Base-by-base conservation (phyloP, 257 asterid genomes). In the Solanum sitiens region DNA sequence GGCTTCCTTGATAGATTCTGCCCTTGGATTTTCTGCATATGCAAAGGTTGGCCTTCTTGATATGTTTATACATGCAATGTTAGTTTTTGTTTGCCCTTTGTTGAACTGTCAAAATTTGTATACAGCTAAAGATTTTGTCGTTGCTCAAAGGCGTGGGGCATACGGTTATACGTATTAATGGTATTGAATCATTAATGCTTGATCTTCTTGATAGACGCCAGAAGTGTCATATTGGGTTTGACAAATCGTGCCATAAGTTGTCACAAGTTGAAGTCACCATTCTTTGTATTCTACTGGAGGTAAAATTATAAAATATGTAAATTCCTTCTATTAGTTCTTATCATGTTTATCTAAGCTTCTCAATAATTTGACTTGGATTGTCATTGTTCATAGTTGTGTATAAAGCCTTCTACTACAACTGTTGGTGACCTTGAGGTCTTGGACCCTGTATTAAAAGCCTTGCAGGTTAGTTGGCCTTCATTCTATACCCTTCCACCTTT, bases 271-370 rank as follows among this genome's bases (percentile, higher is more conserved):
- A 97, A 90, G 92, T 95, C 86, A 90, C 90, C 87, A 90, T 92
- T 84, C 89, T 95, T 86, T 95, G 98, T 91, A 93, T 95, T 87
- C 89, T 97, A 67, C 90, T 97, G 86, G 98, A 97, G 96, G 99
- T 97, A 89, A 84, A 63, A 42, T 86, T 88, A 71, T 44, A 65
- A 42, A 74, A 39, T 65, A 18, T 90, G 39, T 87, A 61, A 82
- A 6, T 11, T 23, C 18, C 5, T 88, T 45, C 32, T 35, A 8
- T 63, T 86, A 87, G 84, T 40, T 71, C 75, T 47, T 86, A 56
- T 79, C 85, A 39, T 33, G 27, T 45, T 80, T 42, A 82, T 82
- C 86, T 50, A 50, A 50, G 86, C 45, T 50, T 32, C 77, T 71
- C 25, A 56, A 83, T 45, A 82, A 32, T 50, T 18, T 50, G 45